These are phyloP conservation scores for Russula ochroleuca DNA, from an alignment of 768 basidiomycete species.

Conservation along the genomic window DNA sequence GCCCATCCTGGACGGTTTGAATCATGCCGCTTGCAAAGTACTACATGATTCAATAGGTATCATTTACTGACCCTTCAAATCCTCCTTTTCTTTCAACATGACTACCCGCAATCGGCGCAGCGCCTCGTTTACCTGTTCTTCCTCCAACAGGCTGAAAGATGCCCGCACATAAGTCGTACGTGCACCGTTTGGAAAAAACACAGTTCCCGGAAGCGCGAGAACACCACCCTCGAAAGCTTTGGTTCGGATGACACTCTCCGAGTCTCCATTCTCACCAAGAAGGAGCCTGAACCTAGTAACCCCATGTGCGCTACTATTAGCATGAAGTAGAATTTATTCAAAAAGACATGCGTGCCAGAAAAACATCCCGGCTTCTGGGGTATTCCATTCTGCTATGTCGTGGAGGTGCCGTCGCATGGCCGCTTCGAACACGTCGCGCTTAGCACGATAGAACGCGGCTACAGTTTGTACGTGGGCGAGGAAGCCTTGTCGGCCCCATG, in stretches of 20 bases:
- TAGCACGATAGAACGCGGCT: slow-evolving; percentile 66
- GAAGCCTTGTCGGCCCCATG: slow-evolving; percentile 79
- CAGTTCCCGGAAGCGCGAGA: slow-evolving; percentile 83
- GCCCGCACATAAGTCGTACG: slow-evolving; percentile 76
- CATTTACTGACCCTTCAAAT: background rate
- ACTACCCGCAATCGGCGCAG: slow-evolving; percentile 50
- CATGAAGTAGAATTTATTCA: slow-evolving; percentile 3
- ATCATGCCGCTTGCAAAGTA: background rate
- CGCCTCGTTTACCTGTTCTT: slow-evolving; percentile 70
- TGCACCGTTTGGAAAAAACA: slow-evolving; percentile 69
- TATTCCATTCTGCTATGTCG: slow-evolving; percentile 68
- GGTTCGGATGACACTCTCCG: slow-evolving; percentile 63
- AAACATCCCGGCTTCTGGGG: slow-evolving; percentile 84
- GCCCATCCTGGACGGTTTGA: background rate
- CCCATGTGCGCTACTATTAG: background rate
- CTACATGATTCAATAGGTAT: background rate
- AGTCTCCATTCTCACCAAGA: slow-evolving; percentile 50
- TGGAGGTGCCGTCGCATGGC: slow-evolving; percentile 73
- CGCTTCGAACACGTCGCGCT: slow-evolving; percentile 72
- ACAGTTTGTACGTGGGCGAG: slow-evolving; percentile 61
- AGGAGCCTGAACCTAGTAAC: slow-evolving; percentile 65
- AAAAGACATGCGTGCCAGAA: slow-evolving; percentile 57
- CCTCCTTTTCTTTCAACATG: slow-evolving; percentile 26
- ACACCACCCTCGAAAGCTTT: slow-evolving; percentile 78
- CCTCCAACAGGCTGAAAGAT: slow-evolving; percentile 66